phyloP scores from a whole-genome alignment of 2,329 filamentous ascomycete genomes.

The Dryadomyces sulphureus region DNA sequence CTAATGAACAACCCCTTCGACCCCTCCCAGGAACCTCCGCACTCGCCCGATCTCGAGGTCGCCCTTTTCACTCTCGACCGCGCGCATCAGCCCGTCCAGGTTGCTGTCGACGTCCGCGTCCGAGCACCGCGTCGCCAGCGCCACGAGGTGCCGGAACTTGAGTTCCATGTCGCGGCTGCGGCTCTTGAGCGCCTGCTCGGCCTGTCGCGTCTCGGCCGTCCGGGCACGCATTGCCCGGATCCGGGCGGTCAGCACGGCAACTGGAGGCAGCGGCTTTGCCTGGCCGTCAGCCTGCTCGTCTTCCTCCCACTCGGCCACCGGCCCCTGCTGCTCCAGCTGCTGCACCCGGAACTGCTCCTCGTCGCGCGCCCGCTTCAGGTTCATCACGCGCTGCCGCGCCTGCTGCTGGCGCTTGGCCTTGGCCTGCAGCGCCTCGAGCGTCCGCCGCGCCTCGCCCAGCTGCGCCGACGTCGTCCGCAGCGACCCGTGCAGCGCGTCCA shows the following conservation, averaged over 20 bases:
- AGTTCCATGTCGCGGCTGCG: constrained; percentile 72
- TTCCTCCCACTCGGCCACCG: too few species aligned
- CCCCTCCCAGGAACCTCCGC: constrained; percentile 63
- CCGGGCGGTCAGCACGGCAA: constrained; percentile 48
- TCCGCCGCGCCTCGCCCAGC: constrained; percentile 62
- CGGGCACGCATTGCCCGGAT: constrained; percentile 56
- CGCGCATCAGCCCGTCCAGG: constrained; percentile 65
- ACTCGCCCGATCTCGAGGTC: constrained; percentile 66
- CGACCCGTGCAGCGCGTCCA: constrained; percentile 68
- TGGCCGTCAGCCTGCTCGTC: constrained; percentile 6
- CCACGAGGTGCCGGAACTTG: constrained; percentile 79
- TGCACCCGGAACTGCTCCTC: constrained; percentile 46
- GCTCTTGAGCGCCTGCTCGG: constrained; percentile 57
- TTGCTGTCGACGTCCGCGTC: constrained; percentile 69
- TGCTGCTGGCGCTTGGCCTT: constrained; percentile 50
- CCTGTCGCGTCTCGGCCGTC: constrained; percentile 50
- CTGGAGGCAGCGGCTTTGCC: constrained; percentile 35
- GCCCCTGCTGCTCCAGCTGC: constrained; percentile 31
- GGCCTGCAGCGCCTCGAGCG: constrained; percentile 54
- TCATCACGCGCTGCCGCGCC: constrained; percentile 57
- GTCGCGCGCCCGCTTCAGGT: constrained; percentile 60
- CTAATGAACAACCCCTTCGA: constrained; percentile 40
- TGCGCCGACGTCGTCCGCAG: constrained; percentile 69
- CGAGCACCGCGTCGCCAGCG: constrained; percentile 67
- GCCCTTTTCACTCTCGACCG: constrained; percentile 74